Percentiles rank a stretch among this genome's conserved stretches.
Evolutionary conservation across 2,329 filamentous ascomycete genomes (phyloP).

Genomic region (Colletotrichum higginsianum): DNA sequence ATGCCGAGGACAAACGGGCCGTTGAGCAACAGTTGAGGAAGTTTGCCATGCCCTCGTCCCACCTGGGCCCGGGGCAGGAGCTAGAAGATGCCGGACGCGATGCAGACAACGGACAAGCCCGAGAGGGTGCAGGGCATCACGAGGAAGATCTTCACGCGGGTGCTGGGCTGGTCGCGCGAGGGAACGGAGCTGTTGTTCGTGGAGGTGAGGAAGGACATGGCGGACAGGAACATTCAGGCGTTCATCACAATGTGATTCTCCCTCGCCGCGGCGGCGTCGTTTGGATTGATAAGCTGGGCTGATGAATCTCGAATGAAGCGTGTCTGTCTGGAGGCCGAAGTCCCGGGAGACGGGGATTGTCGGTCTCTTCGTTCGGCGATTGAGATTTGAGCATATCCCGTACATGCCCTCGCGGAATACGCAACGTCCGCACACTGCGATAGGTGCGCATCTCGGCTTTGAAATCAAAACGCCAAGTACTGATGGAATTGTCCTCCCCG

Average conservation of each 20-base stretch:
- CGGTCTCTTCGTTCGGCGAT: background rate
- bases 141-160: slow-evolving; percentile 50
- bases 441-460: background rate
- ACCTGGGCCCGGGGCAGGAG: slow-evolving; percentile 54
- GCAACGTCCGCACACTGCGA: background rate
- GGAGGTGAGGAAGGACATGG: slow-evolving; percentile 50
- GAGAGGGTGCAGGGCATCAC: slow-evolving; percentile 52
- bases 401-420: background rate
- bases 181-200: slow-evolving; percentile 51
- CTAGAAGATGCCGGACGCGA: slow-evolving; percentile 54
- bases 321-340: slow-evolving; percentile 34
- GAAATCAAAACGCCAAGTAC: background rate
- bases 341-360: background rate
- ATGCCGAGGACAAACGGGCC: slow-evolving; percentile 48
- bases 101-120: slow-evolving; percentile 53
- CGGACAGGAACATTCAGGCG: slow-evolving; percentile 50
- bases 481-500: background rate
- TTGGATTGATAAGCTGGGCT: background rate
- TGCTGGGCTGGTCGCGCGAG: slow-evolving; percentile 50
- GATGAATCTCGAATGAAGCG: background rate
- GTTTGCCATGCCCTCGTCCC: slow-evolving; percentile 52
- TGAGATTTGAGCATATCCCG: background rate
- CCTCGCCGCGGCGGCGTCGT: background rate
- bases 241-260: slow-evolving; percentile 49
- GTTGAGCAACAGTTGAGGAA: slow-evolving; percentile 38